phyloP scores from a whole-genome alignment of 2,329 filamentous ascomycete species.

The Xylariaceae sp. region DNA sequence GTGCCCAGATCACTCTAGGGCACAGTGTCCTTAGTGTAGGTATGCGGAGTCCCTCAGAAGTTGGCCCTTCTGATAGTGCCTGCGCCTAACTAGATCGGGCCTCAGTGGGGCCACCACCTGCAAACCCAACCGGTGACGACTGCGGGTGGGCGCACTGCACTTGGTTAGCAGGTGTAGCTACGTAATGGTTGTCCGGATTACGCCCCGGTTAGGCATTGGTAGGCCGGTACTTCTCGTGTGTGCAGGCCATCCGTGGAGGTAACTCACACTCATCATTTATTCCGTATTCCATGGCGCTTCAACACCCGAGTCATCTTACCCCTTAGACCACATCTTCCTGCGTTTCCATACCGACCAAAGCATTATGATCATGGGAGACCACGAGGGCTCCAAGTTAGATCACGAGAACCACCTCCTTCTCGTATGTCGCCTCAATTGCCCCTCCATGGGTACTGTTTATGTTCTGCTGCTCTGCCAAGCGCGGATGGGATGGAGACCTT shows the following conservation, averaged over 20 bases:
- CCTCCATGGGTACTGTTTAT: background rate
- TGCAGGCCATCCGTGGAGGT: background rate
- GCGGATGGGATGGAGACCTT: no score
- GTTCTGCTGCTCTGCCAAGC: no score
- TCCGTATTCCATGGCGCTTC: background rate
- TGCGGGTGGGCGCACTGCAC: background rate
- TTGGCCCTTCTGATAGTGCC: no score
- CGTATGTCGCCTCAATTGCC: constrained; percentile 39
- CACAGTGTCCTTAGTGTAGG: no score
- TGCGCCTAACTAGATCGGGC: background rate
- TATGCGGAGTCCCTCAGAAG: no score
- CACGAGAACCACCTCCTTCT: constrained; percentile 72
- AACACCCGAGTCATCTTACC: background rate
- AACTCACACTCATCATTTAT: background rate
- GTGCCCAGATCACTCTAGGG: no score
- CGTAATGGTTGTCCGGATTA: no score
- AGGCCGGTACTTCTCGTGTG: no score
- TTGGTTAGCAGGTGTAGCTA: background rate
- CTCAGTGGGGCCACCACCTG: background rate
- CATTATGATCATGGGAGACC: constrained; percentile 50
- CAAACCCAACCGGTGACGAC: background rate
- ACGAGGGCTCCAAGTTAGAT: constrained; percentile 62
- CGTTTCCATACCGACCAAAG: background rate
- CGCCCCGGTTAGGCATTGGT: no score
- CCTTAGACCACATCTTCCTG: background rate